Percentiles rank a stretch among this genome's conserved stretches.
Evolutionary conservation across 2,329 filamentous ascomycete species (phyloP).

Genomic region (Microcyclospora tardicrescens): DNA sequence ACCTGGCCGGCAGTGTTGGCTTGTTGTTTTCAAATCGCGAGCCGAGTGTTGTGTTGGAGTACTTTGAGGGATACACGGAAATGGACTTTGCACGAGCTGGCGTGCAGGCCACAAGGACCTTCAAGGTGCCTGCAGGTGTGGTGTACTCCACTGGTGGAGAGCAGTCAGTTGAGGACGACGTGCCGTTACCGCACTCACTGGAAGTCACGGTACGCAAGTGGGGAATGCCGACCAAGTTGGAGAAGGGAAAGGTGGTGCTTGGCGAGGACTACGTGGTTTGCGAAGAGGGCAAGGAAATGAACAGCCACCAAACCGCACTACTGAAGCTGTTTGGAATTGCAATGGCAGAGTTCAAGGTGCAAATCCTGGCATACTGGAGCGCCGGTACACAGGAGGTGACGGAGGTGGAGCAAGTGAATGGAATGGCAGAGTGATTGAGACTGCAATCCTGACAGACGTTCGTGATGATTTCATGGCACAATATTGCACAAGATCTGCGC

Average conservation of each 20-base stretch:
- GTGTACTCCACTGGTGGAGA: slow-evolving; percentile 70
- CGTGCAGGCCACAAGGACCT: slow-evolving; percentile 56
- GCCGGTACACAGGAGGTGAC: slow-evolving; percentile 21
- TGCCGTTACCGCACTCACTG: slow-evolving; percentile 73
- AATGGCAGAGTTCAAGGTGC: slow-evolving; percentile 79
- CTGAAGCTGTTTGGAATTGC: slow-evolving; percentile 89
- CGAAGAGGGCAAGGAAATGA: slow-evolving; percentile 69
- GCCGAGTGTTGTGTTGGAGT: slow-evolving; percentile 52
- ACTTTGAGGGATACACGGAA: slow-evolving; percentile 59
- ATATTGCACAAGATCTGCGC: background rate
- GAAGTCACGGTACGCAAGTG: slow-evolving; percentile 84
- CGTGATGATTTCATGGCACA: background rate
- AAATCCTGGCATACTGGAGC: slow-evolving; percentile 49
- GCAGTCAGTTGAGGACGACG: slow-evolving; percentile 65
- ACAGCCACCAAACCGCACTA: slow-evolving; percentile 83
- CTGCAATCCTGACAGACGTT: background rate
- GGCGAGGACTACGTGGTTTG: slow-evolving; percentile 65
- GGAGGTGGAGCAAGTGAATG: slow-evolving; percentile 13
- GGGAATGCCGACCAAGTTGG: slow-evolving; percentile 77
- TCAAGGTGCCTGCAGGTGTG: slow-evolving; percentile 70
- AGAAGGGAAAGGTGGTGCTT: slow-evolving; percentile 76
- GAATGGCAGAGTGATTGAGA: slow-evolving; percentile 2
- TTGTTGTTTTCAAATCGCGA: slow-evolving; percentile 78
- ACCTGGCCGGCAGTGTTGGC: slow-evolving; percentile 72
- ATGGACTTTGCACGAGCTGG: slow-evolving; percentile 89